Conservation (phyloP, 257 asterid genomes). For the Primulina tabacum region DNA sequence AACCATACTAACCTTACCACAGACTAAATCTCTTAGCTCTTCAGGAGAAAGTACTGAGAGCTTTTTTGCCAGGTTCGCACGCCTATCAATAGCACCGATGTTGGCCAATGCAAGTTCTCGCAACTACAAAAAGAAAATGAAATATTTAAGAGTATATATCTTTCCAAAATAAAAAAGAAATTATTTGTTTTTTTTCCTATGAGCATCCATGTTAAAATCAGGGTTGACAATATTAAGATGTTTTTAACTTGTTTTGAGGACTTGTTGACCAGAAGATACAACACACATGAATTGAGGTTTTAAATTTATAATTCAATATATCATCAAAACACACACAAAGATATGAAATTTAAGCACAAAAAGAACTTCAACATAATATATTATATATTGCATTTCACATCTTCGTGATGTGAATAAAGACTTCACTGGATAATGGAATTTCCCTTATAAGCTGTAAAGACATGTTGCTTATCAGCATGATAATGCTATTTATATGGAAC, state of each 20-base stretch:
- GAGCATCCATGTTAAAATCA: constrained; percentile 1
- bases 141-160: constrained; percentile 9
- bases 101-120: constrained; percentile 90
- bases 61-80: constrained; percentile 84
- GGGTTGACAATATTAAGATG: too few relatives aligned
- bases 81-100: constrained; percentile 82
- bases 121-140: constrained; percentile 49
- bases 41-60: constrained; percentile 71
- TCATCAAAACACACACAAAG: not conserved
- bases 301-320: not conserved
- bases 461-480: not conserved
- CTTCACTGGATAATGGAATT: too few relatives aligned
- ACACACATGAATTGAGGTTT: too few relatives aligned
- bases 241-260: too few relatives aligned
- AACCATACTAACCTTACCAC: constrained; percentile 67
- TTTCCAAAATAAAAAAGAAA: constrained; percentile 4
- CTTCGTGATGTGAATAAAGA: too few relatives aligned
- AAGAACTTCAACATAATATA: not conserved
- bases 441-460: not conserved
- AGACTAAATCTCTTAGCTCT: constrained; percentile 88
- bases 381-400: not conserved
- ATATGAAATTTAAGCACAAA: too few relatives aligned
- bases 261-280: not conserved
- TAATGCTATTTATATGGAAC: not conserved
- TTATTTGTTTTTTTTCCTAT: not conserved